phyloP scores from a whole-genome alignment of 163 green algal species.

The Coccomyxa subellipsoidea region DNA sequence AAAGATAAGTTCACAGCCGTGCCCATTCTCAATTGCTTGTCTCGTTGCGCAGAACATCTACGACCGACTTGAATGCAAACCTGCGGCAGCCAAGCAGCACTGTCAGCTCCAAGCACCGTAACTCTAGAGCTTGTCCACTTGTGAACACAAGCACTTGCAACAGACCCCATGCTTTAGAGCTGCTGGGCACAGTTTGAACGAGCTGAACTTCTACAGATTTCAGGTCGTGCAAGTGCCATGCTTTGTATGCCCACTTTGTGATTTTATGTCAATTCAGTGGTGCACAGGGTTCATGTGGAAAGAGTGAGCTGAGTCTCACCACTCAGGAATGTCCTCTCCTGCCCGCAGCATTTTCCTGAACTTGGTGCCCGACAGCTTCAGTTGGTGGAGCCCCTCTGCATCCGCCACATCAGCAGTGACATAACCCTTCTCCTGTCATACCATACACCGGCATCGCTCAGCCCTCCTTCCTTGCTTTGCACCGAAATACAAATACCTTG shows the following conservation, averaged over 20 bases:
- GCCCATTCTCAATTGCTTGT: background rate
- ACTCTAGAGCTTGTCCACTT: too few species aligned
- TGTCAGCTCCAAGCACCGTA: background rate
- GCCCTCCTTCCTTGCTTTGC: background rate
- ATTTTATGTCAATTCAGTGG: too few species aligned
- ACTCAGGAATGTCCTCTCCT: slow-evolving; percentile 70
- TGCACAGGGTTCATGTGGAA: background rate
- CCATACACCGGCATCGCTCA: background rate
- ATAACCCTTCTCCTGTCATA: slow-evolving; percentile 76
- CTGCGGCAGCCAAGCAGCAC: background rate
- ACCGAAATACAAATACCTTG: background rate
- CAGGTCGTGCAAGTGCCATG: too few species aligned
- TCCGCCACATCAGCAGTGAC: slow-evolving; percentile 93
- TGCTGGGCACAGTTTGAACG: too few species aligned
- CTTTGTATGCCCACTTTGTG: too few species aligned
- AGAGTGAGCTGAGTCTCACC: slow-evolving; percentile 30
- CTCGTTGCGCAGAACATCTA: slow-evolving; percentile 71
- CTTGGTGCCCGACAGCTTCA: slow-evolving; percentile 93
- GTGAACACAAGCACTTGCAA: too few species aligned
- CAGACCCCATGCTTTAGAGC: too few species aligned
- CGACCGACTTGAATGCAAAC: slow-evolving; percentile 95
- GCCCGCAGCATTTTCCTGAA: slow-evolving; percentile 93
- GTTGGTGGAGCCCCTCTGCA: slow-evolving; percentile 70
- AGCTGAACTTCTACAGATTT: too few species aligned
- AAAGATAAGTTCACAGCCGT: too few species aligned